These are phyloP conservation scores for Penicillium sp. DNA, from an alignment of 2,329 filamentous ascomycete species.

Conservation along the genomic window DNA sequence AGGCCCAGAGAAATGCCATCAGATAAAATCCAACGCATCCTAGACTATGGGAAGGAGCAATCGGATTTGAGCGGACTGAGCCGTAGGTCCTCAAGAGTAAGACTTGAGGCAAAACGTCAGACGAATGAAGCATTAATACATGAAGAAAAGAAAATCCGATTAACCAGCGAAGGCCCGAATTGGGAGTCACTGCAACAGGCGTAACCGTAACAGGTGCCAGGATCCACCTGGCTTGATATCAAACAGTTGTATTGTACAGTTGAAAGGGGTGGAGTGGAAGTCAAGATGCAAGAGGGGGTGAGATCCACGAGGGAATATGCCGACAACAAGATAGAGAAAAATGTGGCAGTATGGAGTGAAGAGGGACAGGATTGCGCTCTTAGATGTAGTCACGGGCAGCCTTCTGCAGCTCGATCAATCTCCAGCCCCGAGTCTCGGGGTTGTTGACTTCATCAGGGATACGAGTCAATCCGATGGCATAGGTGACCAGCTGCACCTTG, in stretches of 20 bases:
- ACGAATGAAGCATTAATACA: constrained; percentile 27
- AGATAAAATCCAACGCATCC: constrained; percentile 21
- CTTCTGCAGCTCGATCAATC: constrained; percentile 98
- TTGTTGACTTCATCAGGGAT: constrained; percentile 95
- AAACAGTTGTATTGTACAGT: constrained; percentile 43
- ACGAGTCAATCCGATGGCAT: constrained; percentile 93
- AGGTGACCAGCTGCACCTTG: constrained; percentile 96
- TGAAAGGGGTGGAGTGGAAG: constrained; percentile 32
- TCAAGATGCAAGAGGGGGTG: constrained; percentile 26
- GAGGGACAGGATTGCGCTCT: constrained; percentile 26
- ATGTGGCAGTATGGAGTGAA: constrained; percentile 1
- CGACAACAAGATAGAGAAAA: constrained; percentile 13
- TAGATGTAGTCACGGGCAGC: constrained; percentile 86
- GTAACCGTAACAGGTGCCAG: constrained; percentile 33
- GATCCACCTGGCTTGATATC: constrained; percentile 39
- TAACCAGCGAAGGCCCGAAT: constrained; percentile 18
- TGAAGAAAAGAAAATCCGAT: constrained; percentile 23
- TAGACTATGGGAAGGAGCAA: constrained; percentile 21
- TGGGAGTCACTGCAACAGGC: constrained; percentile 29
- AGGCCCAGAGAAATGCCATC: constrained; percentile 23
- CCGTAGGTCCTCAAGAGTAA: not conserved
- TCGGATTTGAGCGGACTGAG: not conserved
- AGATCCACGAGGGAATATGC: constrained; percentile 20
- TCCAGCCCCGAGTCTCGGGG: constrained; percentile 93
- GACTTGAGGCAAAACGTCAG: not conserved